phyloP scores from a whole-genome alignment of 2,329 filamentous ascomycete genomes.

The Verticillium zaregamsianum region DNA sequence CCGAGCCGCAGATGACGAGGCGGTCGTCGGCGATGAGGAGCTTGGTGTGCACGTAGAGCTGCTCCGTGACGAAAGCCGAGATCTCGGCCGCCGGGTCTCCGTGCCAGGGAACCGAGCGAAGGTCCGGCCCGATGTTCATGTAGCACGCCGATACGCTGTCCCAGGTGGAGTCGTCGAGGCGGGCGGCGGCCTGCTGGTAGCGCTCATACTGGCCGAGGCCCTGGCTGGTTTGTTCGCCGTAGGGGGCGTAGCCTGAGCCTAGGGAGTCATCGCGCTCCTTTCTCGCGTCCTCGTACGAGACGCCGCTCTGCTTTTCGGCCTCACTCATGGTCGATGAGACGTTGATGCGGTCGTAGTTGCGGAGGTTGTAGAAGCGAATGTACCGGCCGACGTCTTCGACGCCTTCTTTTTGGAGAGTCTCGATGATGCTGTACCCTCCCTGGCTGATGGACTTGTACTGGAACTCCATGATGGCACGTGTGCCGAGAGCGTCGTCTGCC shows the following conservation, averaged over 20 bases:
- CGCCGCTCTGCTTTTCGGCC: slow-evolving; percentile 59
- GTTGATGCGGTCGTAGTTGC: slow-evolving; percentile 83
- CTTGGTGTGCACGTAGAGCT: slow-evolving; percentile 53
- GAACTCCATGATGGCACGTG: slow-evolving; percentile 83
- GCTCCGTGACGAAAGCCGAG: slow-evolving; percentile 54
- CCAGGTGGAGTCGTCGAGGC: slow-evolving; percentile 54
- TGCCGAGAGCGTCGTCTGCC: slow-evolving; percentile 67
- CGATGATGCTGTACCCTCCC: slow-evolving; percentile 73
- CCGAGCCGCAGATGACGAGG: slow-evolving; percentile 73
- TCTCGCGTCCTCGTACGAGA: slow-evolving; percentile 63
- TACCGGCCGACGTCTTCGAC: slow-evolving; percentile 66
- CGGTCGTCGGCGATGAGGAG: slow-evolving; percentile 58
- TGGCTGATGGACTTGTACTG: slow-evolving; percentile 78
- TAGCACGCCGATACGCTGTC: slow-evolving; percentile 78
- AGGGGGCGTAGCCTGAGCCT: slow-evolving; percentile 37
- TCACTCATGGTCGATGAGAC: slow-evolving; percentile 56
- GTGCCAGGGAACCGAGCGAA: slow-evolving; percentile 54
- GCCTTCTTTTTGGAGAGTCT: slow-evolving; percentile 64
- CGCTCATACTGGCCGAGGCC: slow-evolving; percentile 51
- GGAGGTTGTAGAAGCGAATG: slow-evolving; percentile 80
- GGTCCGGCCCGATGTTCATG: slow-evolving; percentile 72
- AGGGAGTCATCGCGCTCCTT: slow-evolving; percentile 58
- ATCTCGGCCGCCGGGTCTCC: slow-evolving; percentile 53
- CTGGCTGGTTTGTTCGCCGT: slow-evolving; percentile 16
- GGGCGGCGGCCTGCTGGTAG: slow-evolving; percentile 67